phyloP scores from a whole-genome alignment of 768 basidiomycete species.

The Boletus subcaerulescens region DNA sequence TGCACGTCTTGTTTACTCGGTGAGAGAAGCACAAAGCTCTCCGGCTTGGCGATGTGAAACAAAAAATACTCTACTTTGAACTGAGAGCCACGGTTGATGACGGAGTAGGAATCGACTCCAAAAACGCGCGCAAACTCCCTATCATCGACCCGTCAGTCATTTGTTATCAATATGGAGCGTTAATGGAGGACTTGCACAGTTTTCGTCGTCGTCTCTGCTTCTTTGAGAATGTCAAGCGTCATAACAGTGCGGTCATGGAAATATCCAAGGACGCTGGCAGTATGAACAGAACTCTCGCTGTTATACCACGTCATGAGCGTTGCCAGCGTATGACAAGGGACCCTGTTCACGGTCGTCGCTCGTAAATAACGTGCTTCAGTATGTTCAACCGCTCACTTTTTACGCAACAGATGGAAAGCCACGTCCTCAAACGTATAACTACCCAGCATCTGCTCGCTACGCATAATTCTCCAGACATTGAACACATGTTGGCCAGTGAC shows the following conservation, averaged over 20 bases:
- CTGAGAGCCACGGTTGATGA: constrained; percentile 92
- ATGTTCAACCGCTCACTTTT: constrained; percentile 49
- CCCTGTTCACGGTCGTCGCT: constrained; percentile 39
- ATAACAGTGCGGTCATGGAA: constrained; percentile 54
- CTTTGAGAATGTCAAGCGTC: neutral
- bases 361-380: neutral
- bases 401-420: constrained; percentile 72
- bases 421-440: constrained; percentile 91
- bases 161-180: constrained; percentile 34
- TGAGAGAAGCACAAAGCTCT: constrained; percentile 86
- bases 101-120: constrained; percentile 95
- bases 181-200: neutral
- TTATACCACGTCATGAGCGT: constrained; percentile 70
- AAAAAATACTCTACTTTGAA: constrained; percentile 99
- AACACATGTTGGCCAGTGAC: constrained; percentile 87
- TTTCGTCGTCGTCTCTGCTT: constrained; percentile 4
- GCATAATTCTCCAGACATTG: constrained; percentile 91
- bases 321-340: constrained; percentile 66
- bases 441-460: constrained; percentile 72
- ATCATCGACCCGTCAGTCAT: neutral
- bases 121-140: constrained; percentile 98
- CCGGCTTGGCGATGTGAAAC: constrained; percentile 96
- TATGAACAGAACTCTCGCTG: constrained; percentile 55
- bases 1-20: constrained; percentile 88
- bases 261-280: constrained; percentile 40